These are phyloP conservation scores for Cadophora gregata DNA, from an alignment of 2,329 filamentous ascomycete genomes.

Conservation along the genomic window DNA sequence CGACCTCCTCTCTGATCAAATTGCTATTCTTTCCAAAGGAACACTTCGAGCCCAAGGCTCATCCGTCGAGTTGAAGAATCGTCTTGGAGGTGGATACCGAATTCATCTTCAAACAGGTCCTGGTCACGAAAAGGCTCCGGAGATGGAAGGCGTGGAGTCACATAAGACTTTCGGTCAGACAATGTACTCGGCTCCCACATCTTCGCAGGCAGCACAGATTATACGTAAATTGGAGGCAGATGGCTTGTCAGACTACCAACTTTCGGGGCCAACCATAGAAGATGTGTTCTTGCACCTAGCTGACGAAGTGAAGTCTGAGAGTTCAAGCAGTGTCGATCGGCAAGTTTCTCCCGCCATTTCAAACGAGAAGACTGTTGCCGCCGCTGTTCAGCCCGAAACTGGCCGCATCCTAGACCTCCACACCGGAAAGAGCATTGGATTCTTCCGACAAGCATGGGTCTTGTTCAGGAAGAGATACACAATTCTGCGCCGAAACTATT, in stretches of 20 bases:
- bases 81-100: conserved; percentile 82
- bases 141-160: conserved; percentile 61
- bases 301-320: conserved; percentile 72
- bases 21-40: conserved; percentile 86
- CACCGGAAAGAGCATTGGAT: conserved; percentile 72
- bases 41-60: conserved; percentile 82
- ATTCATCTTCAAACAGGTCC: conserved; percentile 73
- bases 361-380: conserved; percentile 40
- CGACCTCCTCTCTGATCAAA: conserved; percentile 86
- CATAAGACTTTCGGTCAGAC: conserved; percentile 72
- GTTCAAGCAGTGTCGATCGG: conserved; percentile 29
- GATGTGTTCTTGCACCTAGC: conserved; percentile 89
- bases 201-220: conserved; percentile 71
- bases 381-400: conserved; percentile 18
- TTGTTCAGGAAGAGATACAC: conserved; percentile 80
- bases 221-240: conserved; percentile 71
- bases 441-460: conserved; percentile 72
- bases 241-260: conserved; percentile 78
- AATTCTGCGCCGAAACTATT: conserved; percentile 78
- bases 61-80: conserved; percentile 84
- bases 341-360: conserved; percentile 22
- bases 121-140: conserved; percentile 51
- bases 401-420: conserved; percentile 58
- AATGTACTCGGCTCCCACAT: conserved; percentile 74
- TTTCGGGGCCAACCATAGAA: conserved; percentile 88